These are phyloP conservation scores for Xylaria venustula DNA, from an alignment of 495 filamentous ascomycete species.

Conservation along the genomic window DNA sequence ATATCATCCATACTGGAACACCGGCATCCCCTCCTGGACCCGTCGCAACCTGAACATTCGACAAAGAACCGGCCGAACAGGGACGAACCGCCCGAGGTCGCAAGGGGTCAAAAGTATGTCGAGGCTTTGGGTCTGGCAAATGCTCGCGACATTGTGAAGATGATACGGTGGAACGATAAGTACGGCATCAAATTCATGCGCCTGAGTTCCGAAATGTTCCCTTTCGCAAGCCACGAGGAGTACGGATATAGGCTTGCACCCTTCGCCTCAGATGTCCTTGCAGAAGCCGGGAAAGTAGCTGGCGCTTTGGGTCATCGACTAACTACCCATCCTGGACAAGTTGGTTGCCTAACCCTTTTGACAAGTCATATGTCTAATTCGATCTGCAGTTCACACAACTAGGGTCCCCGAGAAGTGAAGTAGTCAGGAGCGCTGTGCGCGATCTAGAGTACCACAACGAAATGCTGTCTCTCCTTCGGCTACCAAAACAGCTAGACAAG, in stretches of 20 bases:
- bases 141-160: conserved; percentile 76
- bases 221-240: conserved; percentile 83
- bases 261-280: conserved; percentile 78
- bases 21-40: conserved; percentile 74
- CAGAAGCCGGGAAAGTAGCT: conserved; percentile 72
- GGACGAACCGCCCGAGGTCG: conserved; percentile 58
- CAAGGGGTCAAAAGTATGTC: conserved; percentile 66
- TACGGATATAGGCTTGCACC: conserved; percentile 86
- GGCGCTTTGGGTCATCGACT: conserved; percentile 82
- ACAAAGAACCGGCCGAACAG: conserved; percentile 82
- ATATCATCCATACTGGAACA: conserved; percentile 90
- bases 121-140: conserved; percentile 79
- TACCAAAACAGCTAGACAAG: conserved; percentile 76
- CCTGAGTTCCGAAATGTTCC: conserved; percentile 93
- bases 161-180: conserved; percentile 90
- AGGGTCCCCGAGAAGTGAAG: conserved; percentile 71
- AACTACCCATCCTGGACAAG: conserved; percentile 87
- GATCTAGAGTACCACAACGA: conserved; percentile 92
- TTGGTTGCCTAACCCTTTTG: conserved; percentile 17
- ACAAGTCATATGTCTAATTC: conserved; percentile 8
- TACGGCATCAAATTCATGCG: conserved; percentile 93
- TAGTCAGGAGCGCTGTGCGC: conserved; percentile 71
- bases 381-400: conserved; percentile 73
- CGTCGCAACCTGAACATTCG: conserved; percentile 70
- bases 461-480: conserved; percentile 71